These are phyloP conservation scores for Aspergillus taichungensis DNA, from an alignment of 495 filamentous ascomycete genomes.

Conservation along the genomic window DNA sequence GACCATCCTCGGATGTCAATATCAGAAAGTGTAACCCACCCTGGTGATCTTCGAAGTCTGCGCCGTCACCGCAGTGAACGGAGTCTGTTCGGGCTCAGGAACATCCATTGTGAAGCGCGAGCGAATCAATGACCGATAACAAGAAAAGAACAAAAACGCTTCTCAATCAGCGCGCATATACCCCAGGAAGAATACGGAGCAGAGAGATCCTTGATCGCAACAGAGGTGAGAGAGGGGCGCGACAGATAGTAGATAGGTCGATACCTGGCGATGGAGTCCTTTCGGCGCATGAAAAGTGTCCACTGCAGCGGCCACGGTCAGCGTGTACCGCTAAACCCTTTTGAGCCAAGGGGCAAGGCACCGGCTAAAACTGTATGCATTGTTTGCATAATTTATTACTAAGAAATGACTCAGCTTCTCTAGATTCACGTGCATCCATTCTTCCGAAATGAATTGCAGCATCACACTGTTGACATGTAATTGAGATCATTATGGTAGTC, in stretches of 20 bases:
- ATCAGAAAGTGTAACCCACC: slow-evolving; percentile 39
- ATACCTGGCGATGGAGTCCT: slow-evolving; percentile 13
- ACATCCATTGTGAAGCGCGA: slow-evolving; percentile 54
- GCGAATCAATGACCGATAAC: background rate
- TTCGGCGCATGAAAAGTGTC: slow-evolving; percentile 34
- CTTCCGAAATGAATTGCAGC: too few species aligned
- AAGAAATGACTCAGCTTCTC: too few species aligned
- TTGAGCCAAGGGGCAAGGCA: background rate
- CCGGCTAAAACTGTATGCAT: too few species aligned
- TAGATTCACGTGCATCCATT: too few species aligned
- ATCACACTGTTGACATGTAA: too few species aligned
- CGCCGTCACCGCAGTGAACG: slow-evolving; percentile 74
- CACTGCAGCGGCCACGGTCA: slow-evolving; percentile 13
- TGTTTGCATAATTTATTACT: too few species aligned
- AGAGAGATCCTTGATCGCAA: background rate
- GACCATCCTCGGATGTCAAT: background rate
- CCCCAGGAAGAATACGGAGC: background rate
- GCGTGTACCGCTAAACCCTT: slow-evolving; percentile 4
- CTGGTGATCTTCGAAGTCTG: slow-evolving; percentile 67
- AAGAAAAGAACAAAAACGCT: background rate
- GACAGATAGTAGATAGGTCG: background rate
- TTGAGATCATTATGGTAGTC: too few species aligned
- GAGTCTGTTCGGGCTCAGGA: slow-evolving; percentile 70
- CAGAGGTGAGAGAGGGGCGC: slow-evolving; percentile 7
- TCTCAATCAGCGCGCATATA: slow-evolving; percentile 1